Conservation (phyloP, 371 early-diverging fungal genomes). For the Chytridium lagenaria region DNA sequence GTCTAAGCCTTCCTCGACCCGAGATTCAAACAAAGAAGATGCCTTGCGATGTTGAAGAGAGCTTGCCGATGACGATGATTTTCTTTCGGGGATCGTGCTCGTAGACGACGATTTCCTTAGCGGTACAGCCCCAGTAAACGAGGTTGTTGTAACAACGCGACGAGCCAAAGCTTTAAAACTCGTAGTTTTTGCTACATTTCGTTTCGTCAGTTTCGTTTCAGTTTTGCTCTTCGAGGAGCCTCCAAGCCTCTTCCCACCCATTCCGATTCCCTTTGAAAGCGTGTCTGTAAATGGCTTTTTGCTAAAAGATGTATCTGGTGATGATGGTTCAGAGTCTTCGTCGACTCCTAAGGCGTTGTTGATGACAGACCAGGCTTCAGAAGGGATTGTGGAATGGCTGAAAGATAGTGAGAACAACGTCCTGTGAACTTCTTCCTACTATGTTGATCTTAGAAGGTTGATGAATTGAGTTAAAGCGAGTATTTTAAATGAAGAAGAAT, state of each 20-base stretch:
- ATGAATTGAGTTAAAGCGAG: neutral
- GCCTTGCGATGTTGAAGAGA: too few species aligned
- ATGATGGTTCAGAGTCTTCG: neutral
- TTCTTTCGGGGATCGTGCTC: too few species aligned
- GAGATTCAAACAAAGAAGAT: neutral
- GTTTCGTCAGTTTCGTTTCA: neutral
- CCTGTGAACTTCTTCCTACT: too few species aligned
- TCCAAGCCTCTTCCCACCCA: slow-evolving; percentile 1
- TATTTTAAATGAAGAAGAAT: neutral
- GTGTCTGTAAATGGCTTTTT: neutral
- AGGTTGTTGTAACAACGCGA: neutral
- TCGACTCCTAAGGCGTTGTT: neutral
- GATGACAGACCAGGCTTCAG: neutral
- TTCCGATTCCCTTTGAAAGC: neutral
- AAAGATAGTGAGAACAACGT: neutral
- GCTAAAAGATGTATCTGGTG: neutral
- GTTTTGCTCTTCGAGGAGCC: neutral
- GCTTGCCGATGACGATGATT: too few species aligned
- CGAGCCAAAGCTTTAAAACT: slow-evolving; percentile 9
- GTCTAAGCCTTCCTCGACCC: slow-evolving; percentile 3
- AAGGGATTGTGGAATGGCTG: neutral
- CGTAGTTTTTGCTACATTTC: neutral
- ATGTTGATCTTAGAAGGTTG: neutral
- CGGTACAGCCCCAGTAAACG: neutral
- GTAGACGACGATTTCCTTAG: neutral